Base-by-base conservation (phyloP, 805 yeast genomes). In the Candida chauliodis region DNA sequence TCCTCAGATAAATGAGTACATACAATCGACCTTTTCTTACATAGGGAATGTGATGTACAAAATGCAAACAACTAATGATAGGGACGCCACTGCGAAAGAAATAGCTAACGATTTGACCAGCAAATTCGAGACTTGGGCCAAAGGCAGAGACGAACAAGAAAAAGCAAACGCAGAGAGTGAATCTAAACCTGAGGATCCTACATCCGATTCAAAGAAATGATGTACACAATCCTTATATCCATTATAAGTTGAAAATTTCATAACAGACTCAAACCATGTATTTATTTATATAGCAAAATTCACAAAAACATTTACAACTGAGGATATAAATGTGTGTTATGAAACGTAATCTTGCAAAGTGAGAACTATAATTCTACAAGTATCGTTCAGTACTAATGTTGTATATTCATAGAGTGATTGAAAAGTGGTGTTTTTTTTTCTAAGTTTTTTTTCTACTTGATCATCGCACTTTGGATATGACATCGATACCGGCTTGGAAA, bases 401-500 rank as follows among this genome's bases (percentile, higher is more conserved):
- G 30, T 27, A 27, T 27, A 27, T 27, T 27, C 16, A 27, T 8
- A 27, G 8, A 27, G 28, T 25, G 28, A 9, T 25, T n/a, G 10
- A 25, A 25, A 25, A 25, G 10, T 11, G 8, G 8, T 22, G 20
- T 29, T 29, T 29, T 27, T 27, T 10, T 27, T 26, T 25, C 27
- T 25, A 13, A 24, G 19, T n/a, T 27, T 36, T 31, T 34, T 34
- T 26, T 26, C 14, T 34, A 11, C 24, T 25, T 11, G 9, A 3
- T 19, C 38, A 27, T 27, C 38, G 27, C 30, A 40, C 13, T 33
- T 15, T 26, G 3, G 16, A 38, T 10, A 43, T 40, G 40, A 35
- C 37, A 15, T 39, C 41, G n/a, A 43, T 53, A 26, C 95, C 95
- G 26, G 95, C 95, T 1, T 85, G 95, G 95, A 85, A 85, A 56